Evolutionary conservation across 129 eudicot species (phyloP).

Genomic region (Flaveria robusta): DNA sequence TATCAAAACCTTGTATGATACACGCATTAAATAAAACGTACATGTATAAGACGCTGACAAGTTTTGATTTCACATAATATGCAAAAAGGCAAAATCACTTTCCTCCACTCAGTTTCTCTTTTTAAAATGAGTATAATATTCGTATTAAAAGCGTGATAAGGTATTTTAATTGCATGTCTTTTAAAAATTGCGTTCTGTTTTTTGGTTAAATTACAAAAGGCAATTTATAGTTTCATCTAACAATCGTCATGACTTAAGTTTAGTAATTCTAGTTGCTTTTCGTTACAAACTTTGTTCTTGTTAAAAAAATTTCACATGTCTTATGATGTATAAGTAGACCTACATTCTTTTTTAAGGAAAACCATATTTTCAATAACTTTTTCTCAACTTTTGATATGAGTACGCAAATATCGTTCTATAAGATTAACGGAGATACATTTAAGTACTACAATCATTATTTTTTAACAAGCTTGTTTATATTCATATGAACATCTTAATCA

Average conservation of each 20-base stretch:
- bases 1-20: background rate
- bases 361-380: too few species aligned
- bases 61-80: background rate
- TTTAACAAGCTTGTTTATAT: background rate
- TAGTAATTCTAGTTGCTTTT: background rate
- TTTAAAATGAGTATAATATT: background rate
- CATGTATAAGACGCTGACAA: constrained; percentile 14
- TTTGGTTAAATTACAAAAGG: background rate
- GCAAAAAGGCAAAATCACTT: constrained; percentile 34
- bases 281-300: background rate
- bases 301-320: background rate
- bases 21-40: background rate
- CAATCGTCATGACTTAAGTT: background rate
- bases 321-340: background rate
- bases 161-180: background rate
- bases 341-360: background rate
- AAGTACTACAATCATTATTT: background rate
- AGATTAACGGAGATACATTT: background rate
- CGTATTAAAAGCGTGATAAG: background rate
- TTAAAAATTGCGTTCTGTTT: background rate
- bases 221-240: background rate
- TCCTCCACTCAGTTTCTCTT: constrained; percentile 16
- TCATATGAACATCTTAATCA: background rate
- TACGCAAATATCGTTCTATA: too few species aligned
- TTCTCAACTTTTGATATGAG: too few species aligned